A percentile compares a stretch with the other conserved stretches of the same genome.
Evolutionary conservation across 1,284 basidiomycete species (phyloP).

Genomic region (Melampsora larici-populina): DNA sequence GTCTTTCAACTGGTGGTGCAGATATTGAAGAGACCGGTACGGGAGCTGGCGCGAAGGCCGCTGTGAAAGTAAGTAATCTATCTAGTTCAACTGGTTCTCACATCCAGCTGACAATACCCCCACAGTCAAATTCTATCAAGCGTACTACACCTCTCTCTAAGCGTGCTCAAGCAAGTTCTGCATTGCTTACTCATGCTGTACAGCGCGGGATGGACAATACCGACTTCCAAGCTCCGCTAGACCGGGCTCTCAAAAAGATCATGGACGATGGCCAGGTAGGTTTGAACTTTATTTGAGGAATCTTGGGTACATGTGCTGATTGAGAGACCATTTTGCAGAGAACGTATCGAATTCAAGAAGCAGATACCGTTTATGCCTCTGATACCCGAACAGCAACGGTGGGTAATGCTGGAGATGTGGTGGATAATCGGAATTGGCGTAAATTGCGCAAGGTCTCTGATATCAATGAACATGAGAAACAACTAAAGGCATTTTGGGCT

Average conservation of each 20-base stretch:
- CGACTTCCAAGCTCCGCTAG: constrained; percentile 31
- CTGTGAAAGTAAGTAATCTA: constrained; percentile 27
- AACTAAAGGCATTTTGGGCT: constrained; percentile 41
- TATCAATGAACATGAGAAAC: constrained; percentile 42
- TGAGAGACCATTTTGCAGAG: neutral
- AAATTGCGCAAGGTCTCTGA: constrained; percentile 41
- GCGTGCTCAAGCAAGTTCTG: constrained; percentile 20
- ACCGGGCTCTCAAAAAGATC: constrained; percentile 28
- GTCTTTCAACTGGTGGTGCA: constrained; percentile 36
- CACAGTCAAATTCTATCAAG: constrained; percentile 38
- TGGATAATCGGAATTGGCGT: constrained; percentile 38
- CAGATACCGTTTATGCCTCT: constrained; percentile 32
- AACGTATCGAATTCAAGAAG: constrained; percentile 29
- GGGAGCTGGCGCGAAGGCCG: constrained; percentile 37
- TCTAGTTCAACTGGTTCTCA: neutral
- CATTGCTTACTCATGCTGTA: constrained; percentile 25
- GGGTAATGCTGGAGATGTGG: constrained; percentile 39
- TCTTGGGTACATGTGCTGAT: neutral
- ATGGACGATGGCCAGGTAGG: constrained; percentile 8
- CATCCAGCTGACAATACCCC: neutral
- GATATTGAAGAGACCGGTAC: constrained; percentile 42
- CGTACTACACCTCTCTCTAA: constrained; percentile 5
- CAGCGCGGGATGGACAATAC: constrained; percentile 18
- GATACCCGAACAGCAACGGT: constrained; percentile 27
- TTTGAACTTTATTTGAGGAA: neutral